Evolutionary conservation across 768 basidiomycete genomes (phyloP).

Genomic region (Scleroderma bovista): DNA sequence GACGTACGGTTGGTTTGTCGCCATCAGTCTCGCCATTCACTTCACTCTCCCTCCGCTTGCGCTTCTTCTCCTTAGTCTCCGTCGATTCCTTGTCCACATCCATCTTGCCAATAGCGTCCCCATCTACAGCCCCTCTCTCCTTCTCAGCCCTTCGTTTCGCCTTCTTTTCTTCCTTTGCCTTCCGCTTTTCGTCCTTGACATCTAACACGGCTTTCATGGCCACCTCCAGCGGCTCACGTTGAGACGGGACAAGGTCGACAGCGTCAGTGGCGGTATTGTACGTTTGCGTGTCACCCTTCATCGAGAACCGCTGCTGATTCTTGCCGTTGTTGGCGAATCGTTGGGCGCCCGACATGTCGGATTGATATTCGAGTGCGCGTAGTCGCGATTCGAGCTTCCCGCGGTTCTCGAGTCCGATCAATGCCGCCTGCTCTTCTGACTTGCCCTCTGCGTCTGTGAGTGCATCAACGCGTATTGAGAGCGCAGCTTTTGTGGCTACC

Average conservation of each 20-base stretch:
- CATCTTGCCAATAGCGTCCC: constrained; percentile 35
- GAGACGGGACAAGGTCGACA: constrained; percentile 79
- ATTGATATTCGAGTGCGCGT: constrained; percentile 80
- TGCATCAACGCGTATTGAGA: constrained; percentile 97
- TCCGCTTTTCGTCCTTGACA: constrained; percentile 84
- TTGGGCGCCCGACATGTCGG: constrained; percentile 67
- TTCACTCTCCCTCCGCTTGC: constrained; percentile 54
- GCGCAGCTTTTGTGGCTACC: constrained; percentile 97
- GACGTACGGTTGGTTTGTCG: constrained; percentile 37
- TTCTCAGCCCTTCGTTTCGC: constrained; percentile 57
- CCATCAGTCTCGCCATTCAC: constrained; percentile 39
- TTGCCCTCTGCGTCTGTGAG: constrained; percentile 90
- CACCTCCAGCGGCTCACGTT: constrained; percentile 70
- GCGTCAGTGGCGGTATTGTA: constrained; percentile 88
- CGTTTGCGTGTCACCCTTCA: constrained; percentile 68
- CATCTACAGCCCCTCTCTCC: constrained; percentile 43
- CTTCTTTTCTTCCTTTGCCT: constrained; percentile 70
- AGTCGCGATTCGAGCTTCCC: constrained; percentile 93
- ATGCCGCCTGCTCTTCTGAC: constrained; percentile 72
- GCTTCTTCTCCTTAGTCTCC: constrained; percentile 36
- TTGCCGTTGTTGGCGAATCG: constrained; percentile 55
- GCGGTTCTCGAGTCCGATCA: constrained; percentile 90
- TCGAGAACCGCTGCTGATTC: constrained; percentile 78
- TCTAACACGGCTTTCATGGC: constrained; percentile 74
- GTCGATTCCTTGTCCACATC: constrained; percentile 37